Percentiles rank a stretch among this genome's conserved stretches.
Conservation (phyloP, 1,284 basidiomycete genomes). For the Boletus nobilissimus region DNA sequence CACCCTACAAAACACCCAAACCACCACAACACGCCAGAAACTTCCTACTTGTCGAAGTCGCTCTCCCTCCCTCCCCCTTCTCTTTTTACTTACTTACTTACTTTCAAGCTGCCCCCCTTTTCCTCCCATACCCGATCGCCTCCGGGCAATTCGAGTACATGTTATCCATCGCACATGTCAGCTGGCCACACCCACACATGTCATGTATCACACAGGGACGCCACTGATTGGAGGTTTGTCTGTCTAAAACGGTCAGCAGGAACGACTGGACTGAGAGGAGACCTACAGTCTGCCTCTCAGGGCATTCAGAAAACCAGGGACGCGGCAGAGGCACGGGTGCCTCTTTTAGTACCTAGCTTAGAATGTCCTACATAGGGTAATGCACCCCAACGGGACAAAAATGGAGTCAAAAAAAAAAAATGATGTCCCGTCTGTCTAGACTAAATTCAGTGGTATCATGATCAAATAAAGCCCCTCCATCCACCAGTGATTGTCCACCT, state of each 20-base stretch:
- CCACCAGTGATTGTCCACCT: no score
- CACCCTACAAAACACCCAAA: no score
- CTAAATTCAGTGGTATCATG: no score
- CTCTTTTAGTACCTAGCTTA: no score
- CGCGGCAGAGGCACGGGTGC: neutral
- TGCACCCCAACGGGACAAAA: neutral
- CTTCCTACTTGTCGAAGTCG: no score
- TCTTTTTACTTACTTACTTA: no score
- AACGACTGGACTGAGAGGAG: neutral
- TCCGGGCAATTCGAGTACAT: neutral
- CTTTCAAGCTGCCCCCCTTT: neutral
- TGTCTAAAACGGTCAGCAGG: neutral
- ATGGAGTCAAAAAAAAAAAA: neutral
- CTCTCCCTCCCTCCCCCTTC: no score
- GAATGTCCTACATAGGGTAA: no score
- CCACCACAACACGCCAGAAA: no score
- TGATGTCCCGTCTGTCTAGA: no score
- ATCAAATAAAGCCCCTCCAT: no score
- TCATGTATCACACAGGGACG: neutral
- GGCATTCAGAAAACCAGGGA: neutral
- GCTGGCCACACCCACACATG: no score
- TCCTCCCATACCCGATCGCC: neutral
- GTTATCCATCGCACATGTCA: neutral
- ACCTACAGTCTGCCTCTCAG: neutral
- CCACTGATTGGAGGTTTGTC: neutral